Conservation (phyloP, 148 eudicot genomes). For the Rhododendron mucronatum region DNA sequence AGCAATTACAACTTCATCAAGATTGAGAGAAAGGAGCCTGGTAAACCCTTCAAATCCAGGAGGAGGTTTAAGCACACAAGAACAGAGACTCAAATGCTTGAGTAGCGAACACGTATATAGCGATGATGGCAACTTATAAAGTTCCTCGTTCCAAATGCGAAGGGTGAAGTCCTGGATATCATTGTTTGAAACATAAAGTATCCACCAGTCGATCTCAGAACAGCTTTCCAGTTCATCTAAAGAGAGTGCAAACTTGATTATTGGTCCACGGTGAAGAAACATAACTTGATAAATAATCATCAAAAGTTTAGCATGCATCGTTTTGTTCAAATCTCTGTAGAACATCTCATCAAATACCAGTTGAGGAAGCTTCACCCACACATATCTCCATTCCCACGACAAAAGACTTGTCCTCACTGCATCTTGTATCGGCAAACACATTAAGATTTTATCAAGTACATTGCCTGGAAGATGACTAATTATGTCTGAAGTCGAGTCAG, state of each 20-base stretch:
- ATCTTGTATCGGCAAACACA: constrained; percentile 2
- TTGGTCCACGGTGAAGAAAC: background rate
- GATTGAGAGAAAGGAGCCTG: background rate
- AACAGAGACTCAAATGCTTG: background rate
- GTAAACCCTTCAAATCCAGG: constrained; percentile 3
- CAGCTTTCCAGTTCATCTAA: background rate
- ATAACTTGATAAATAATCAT: background rate
- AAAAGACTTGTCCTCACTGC: constrained; percentile 19
- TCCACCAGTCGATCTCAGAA: background rate
- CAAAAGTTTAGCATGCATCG: background rate
- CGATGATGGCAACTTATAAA: background rate
- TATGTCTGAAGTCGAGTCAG: background rate
- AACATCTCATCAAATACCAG: constrained; percentile 13
- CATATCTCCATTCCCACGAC: constrained; percentile 5
- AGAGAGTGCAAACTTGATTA: background rate
- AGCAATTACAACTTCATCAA: background rate
- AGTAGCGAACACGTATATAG: constrained; percentile 2
- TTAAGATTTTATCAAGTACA: background rate
- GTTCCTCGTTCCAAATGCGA: background rate
- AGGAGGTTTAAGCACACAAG: constrained; percentile 7
- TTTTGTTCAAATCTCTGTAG: background rate
- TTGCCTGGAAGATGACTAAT: background rate
- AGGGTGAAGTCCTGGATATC: background rate
- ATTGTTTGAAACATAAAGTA: constrained; percentile 1
- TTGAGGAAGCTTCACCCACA: constrained; percentile 14